Conservation (phyloP, 1,139 yeast species). For the Blastobotrys raffinosifermentans region DNA sequence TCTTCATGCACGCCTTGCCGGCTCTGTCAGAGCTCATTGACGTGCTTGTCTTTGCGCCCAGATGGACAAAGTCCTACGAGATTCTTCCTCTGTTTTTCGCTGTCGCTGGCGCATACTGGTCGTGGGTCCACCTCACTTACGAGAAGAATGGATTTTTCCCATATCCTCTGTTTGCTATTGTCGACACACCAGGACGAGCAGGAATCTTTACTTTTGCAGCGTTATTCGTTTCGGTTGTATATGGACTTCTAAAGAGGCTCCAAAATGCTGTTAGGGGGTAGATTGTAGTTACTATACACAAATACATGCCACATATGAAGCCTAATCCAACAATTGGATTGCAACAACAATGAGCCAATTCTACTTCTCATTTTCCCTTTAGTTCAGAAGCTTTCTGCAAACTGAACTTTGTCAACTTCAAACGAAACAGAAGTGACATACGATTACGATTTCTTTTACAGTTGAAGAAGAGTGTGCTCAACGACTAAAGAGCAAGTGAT, state of each 20-base stretch:
- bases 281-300: too few relatives aligned
- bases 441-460: too few relatives aligned
- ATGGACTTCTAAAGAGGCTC: conserved; percentile 12
- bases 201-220: conserved; percentile 20
- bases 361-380: too few relatives aligned
- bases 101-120: conserved; percentile 28
- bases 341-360: too few relatives aligned
- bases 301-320: too few relatives aligned
- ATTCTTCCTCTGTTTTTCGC: conserved; percentile 18
- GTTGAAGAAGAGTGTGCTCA: too few relatives aligned
- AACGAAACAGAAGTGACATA: too few relatives aligned
- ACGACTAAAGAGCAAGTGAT: too few relatives aligned
- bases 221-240: conserved; percentile 15
- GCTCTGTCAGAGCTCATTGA: conserved; percentile 24
- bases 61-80: conserved; percentile 18
- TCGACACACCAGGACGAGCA: conserved; percentile 17
- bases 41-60: conserved; percentile 22
- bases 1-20: conserved; percentile 29
- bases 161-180: conserved; percentile 28
- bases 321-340: too few relatives aligned
- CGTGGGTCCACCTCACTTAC: conserved; percentile 28
- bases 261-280: too few relatives aligned
- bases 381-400: too few relatives aligned
- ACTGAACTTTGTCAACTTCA: too few relatives aligned
- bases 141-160: conserved; percentile 31